Percentiles rank a stretch among this genome's conserved stretches.
phyloP scores from a whole-genome alignment of 116 monocot genomes.

The Iris pallida region DNA sequence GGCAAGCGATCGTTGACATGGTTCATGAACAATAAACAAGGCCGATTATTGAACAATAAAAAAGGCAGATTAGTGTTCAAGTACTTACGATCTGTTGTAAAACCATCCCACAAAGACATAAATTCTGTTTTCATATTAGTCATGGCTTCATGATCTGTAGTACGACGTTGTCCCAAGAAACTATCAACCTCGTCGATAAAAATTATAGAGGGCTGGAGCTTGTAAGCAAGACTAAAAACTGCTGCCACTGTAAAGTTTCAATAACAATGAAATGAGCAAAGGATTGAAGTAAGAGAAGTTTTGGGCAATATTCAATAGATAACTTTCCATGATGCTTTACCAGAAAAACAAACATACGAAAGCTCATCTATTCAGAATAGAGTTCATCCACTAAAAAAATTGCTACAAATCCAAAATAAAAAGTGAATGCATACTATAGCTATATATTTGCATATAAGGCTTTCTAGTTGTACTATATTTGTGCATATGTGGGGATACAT shows the following conservation, averaged over 20 bases:
- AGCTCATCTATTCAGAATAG: no score
- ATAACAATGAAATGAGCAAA: background rate
- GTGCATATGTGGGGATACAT: no score
- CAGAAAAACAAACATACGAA: background rate
- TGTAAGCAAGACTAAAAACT: constrained; percentile 86
- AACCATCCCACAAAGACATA: constrained; percentile 99
- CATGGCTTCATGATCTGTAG: constrained; percentile 96
- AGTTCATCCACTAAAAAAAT: no score
- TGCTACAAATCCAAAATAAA: no score
- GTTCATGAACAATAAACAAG: no score
- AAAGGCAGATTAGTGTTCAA: background rate
- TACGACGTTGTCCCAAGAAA: constrained; percentile 92
- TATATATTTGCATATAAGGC: no score
- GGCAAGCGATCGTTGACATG: no score
- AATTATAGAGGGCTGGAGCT: constrained; percentile 95
- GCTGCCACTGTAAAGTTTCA: constrained; percentile 63
- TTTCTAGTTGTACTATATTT: no score
- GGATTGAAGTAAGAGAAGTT: background rate
- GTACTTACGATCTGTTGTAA: constrained; percentile 92
- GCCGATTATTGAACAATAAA: background rate
- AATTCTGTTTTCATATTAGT: constrained; percentile 99
- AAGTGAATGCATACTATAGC: no score
- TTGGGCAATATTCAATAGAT: no score
- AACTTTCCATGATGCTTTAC: background rate
- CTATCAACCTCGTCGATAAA: constrained; percentile 98